A percentile compares a stretch with the other conserved stretches of the same genome.
Evolutionary conservation across 1,284 basidiomycete species (phyloP).

Genomic region (Pterulicium gracile): DNA sequence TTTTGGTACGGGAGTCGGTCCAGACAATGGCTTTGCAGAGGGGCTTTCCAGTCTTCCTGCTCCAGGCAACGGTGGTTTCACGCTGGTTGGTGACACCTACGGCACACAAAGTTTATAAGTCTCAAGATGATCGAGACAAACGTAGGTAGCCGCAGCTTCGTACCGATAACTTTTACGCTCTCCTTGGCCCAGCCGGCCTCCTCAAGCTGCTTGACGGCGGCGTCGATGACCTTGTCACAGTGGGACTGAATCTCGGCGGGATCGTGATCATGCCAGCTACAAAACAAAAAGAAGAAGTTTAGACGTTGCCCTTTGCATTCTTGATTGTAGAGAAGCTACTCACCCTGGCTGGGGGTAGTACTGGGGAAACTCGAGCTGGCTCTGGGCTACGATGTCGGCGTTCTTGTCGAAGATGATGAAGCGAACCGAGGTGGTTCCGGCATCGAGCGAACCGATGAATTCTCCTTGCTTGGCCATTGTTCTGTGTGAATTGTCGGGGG

Average conservation of each 20-base stretch:
- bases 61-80: slow-evolving; percentile 95
- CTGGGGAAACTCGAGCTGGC: slow-evolving; percentile 87
- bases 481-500: not conserved
- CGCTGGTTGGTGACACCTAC: slow-evolving; percentile 95
- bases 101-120: slow-evolving; percentile 2
- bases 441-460: slow-evolving; percentile 85
- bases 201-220: slow-evolving; percentile 68
- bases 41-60: slow-evolving; percentile 79
- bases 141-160: slow-evolving; percentile 19
- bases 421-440: slow-evolving; percentile 77
- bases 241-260: slow-evolving; percentile 74
- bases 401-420: slow-evolving; percentile 91
- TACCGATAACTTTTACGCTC: slow-evolving; percentile 89
- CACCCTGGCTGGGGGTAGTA: slow-evolving; percentile 86
- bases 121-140: slow-evolving; percentile 6
- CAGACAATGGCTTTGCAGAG: slow-evolving; percentile 90
- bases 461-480: slow-evolving; percentile 39
- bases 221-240: slow-evolving; percentile 71
- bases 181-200: slow-evolving; percentile 62
- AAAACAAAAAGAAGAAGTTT: not conserved
- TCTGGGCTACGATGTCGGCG: slow-evolving; percentile 80
- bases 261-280: slow-evolving; percentile 94
- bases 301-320: not conserved
- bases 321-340: slow-evolving; percentile 7
- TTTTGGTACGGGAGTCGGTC: slow-evolving; percentile 89